A percentile compares a stretch with the other conserved stretches of the same genome.
Conservation (phyloP, 2,329 filamentous ascomycete genomes). For the Penicillium sp. region DNA sequence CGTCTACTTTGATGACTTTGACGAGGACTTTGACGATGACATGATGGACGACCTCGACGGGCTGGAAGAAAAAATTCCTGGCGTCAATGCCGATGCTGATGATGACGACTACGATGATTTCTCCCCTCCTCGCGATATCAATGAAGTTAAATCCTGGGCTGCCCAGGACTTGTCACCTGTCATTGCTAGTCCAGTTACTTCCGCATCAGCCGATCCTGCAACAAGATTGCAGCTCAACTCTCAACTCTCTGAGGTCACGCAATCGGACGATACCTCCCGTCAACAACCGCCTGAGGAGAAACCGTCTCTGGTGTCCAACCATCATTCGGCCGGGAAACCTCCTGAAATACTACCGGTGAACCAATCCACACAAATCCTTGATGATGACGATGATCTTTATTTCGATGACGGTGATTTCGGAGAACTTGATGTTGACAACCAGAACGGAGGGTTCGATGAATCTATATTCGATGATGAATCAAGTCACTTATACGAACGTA, state of each 20-base stretch:
- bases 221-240: not conserved
- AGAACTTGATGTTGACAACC: constrained; percentile 34
- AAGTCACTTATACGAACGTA: constrained; percentile 43
- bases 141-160: constrained; percentile 32
- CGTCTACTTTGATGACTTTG: constrained; percentile 40
- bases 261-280: not conserved
- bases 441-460: constrained; percentile 44
- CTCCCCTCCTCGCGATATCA: constrained; percentile 23
- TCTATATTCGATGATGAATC: constrained; percentile 49
- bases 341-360: not conserved
- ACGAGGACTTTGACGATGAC: constrained; percentile 46
- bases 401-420: constrained; percentile 49
- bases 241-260: not conserved
- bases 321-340: not conserved
- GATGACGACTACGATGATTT: constrained; percentile 37
- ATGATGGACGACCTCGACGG: constrained; percentile 43
- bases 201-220: constrained; percentile 19
- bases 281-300: not conserved
- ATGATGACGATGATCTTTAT: constrained; percentile 44
- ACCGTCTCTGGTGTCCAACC: not conserved
- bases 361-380: constrained; percentile 12
- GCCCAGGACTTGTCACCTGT: constrained; percentile 37
- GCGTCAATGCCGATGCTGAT: constrained; percentile 47
- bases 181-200: constrained; percentile 33
- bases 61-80: constrained; percentile 48